Evolutionary conservation across 108 stramenopile species (phyloP), one percentile per base, ranked within the genome.

Genomic region (Cyclotella atomus): DNA sequence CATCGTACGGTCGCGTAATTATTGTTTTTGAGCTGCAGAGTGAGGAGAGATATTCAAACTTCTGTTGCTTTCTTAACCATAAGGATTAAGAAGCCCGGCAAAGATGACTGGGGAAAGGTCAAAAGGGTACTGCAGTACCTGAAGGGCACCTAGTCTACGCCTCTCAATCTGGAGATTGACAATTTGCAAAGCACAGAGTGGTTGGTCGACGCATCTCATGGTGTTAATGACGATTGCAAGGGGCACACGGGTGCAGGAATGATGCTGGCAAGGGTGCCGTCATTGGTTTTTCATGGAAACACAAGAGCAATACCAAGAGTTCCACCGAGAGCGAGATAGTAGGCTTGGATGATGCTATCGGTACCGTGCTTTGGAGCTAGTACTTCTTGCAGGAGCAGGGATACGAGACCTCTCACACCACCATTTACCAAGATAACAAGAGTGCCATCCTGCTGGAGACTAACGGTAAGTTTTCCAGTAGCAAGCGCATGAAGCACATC

Each of bases 201-300:
- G 60, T 38, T 15, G 35, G 35, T 62, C 17, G 60, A 62, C 32
- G 17, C 60, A 14, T n/a, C n/a, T 3, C 35, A 62, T 20, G 35
- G 8, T 8, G 21, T 20, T 6, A 33, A 35, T 21, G 36, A 62
- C 2, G 60, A 62, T 62, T 62, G 60, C 20, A 62, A 62, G 20
- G 36, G 60, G 60, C 47, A 56, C 55, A 56, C 55, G 3, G 55
- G 55, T 9, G 55, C 55, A 56, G 10, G 7, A 7, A 32, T 56
- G 30, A 30, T 9, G 5, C n/a, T 56, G 23, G 55, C 5, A 10
- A 56, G 9, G 55, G 30, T 27, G 55, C 55, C 5, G 17, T 28
- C n/a, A n/a, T 24, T 8, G 28, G 55, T 14, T 56, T 56, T n/a
- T 32, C 25, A 10, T 16, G 30, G 17, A 56, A 56, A 17, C 27